These are phyloP conservation scores for Cutaneotrichosporon curvatum DNA, from an alignment of 1,284 basidiomycete species.

Conservation along the genomic window DNA sequence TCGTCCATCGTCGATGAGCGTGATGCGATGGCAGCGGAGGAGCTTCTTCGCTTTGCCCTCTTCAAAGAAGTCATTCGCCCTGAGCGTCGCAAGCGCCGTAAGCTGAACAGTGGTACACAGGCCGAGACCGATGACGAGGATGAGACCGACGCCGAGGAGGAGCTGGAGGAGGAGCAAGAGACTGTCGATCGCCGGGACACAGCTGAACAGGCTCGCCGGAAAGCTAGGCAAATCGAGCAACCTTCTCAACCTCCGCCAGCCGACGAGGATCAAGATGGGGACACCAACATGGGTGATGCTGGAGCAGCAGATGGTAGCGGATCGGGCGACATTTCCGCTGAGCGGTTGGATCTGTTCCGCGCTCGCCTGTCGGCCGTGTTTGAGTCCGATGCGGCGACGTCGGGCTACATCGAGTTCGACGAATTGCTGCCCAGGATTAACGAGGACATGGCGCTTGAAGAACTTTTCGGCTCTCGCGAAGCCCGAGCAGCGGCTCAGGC, in stretches of 20 bases:
- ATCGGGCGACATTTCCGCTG: slow-evolving; percentile 1
- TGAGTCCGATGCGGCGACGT: slow-evolving; percentile 60
- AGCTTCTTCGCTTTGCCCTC: slow-evolving; percentile 91
- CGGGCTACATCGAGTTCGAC: slow-evolving; percentile 64
- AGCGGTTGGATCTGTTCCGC: slow-evolving; percentile 66
- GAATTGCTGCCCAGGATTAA: slow-evolving; percentile 73
- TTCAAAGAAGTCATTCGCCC: slow-evolving; percentile 93
- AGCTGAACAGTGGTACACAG: slow-evolving; percentile 60
- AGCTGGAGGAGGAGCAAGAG: slow-evolving; percentile 16
- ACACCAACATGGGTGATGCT: slow-evolving; percentile 31
- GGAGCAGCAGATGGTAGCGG: slow-evolving; percentile 18
- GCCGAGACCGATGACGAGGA: slow-evolving; percentile 51
- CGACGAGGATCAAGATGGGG: slow-evolving; percentile 15
- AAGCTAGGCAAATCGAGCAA: slow-evolving; percentile 50
- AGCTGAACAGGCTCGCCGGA: slow-evolving; percentile 41
- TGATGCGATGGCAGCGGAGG: slow-evolving; percentile 87
- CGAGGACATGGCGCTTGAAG: slow-evolving; percentile 60
- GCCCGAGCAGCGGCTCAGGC: slow-evolving; percentile 64
- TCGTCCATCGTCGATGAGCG: slow-evolving; percentile 74
- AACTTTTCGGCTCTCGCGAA: slow-evolving; percentile 72
- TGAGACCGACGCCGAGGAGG: slow-evolving; percentile 50
- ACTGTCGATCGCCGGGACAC: background rate
- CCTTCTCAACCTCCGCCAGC: slow-evolving; percentile 5
- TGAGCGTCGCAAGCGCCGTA: slow-evolving; percentile 65
- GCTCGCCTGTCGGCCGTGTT: slow-evolving; percentile 64